These are phyloP conservation scores for Erythrobasidium yunnanense DNA, from an alignment of 768 basidiomycete genomes.

Conservation along the genomic window DNA sequence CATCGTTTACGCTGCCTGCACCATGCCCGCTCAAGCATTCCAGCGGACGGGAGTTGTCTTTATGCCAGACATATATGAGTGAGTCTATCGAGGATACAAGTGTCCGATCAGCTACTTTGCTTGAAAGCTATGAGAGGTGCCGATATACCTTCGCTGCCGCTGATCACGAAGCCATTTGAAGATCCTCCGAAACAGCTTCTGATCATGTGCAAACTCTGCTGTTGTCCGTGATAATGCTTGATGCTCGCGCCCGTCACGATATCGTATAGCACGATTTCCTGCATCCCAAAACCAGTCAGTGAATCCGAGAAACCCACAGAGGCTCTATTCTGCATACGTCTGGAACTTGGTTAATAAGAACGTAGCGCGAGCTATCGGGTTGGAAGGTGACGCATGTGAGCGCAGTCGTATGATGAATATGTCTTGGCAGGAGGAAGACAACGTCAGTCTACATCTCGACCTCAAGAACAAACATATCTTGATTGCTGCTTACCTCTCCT, in stretches of 20 bases:
- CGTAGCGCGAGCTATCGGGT: slow-evolving; percentile 75
- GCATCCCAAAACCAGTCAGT: slow-evolving; percentile 28
- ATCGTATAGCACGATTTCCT: slow-evolving; percentile 88
- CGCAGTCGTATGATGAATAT: slow-evolving; percentile 48
- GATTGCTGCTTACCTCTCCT: slow-evolving; percentile 54
- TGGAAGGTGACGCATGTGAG: slow-evolving; percentile 70
- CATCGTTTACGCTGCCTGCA: slow-evolving; percentile 82
- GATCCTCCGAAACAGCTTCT: slow-evolving; percentile 87
- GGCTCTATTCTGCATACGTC: slow-evolving; percentile 54
- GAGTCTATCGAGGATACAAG: slow-evolving; percentile 52
- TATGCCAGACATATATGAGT: slow-evolving; percentile 91
- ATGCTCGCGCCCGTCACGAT: slow-evolving; percentile 56
- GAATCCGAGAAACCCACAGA: slow-evolving; percentile 3
- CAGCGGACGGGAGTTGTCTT: slow-evolving; percentile 67
- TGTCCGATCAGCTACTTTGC: background rate
- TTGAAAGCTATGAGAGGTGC: background rate
- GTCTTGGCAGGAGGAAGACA: slow-evolving; percentile 51
- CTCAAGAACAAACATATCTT: background rate
- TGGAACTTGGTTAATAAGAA: slow-evolving; percentile 74
- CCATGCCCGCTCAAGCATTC: slow-evolving; percentile 80
- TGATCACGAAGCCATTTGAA: slow-evolving; percentile 75
- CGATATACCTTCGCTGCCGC: slow-evolving; percentile 81
- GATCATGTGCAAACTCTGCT: slow-evolving; percentile 71
- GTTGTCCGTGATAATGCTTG: slow-evolving; percentile 75
- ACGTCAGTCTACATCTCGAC: slow-evolving; percentile 42